Evolutionary conservation across 208 protist genomes (phyloP), one percentile per base, ranked within the genome.

Genomic region (Trypanosoma avium): DNA sequence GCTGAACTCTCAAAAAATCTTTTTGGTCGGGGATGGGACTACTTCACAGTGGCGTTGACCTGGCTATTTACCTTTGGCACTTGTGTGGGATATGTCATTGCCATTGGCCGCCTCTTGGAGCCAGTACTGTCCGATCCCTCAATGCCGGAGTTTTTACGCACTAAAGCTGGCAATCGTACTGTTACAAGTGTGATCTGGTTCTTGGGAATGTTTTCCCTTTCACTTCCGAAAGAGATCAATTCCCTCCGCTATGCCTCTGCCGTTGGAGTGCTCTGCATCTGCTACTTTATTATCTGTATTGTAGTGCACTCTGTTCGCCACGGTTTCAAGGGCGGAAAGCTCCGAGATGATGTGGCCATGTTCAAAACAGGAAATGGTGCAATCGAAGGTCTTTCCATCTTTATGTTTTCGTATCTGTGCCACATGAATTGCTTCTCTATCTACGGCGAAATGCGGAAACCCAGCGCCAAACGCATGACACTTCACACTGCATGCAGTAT

Each of bases 21-120:
- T 12, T 72, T 93, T 24, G 86, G 89, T 21, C 82, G 65, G 40
- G 77, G 80, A 26, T 92, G 77, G 73, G 90, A 92, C 65, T 84
- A 89, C 67, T 59, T 95, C 15, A 78, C 78, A 0, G 82, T 81
- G 19, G 77, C 86, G 47, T 72, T 85, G 65, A 84, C 88, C 76
- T 93, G 83, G 75, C 74, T 92, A 60, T 92, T 93, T 65, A 91
- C 84, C 70, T 95, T 92, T 55, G 90, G 90, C 53, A 80, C 79
- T 12, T 84, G 80, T 42, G 83, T 95, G 33, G 77, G 75, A 10
- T 95, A 95, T 70, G 82, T 95, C 58, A 92, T 93, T 61, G 83
- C 84, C 45, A 79, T 84, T 32, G 76, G 84, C 50, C 75, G 89
- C 43, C 65, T 93, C 56, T 61, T 88, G 19, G 59, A 70, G 24